Evolutionary conservation across 2,329 filamentous ascomycete genomes (phyloP), one percentile per base, ranked within the genome.

Genomic region (Chaetomium sp.): DNA sequence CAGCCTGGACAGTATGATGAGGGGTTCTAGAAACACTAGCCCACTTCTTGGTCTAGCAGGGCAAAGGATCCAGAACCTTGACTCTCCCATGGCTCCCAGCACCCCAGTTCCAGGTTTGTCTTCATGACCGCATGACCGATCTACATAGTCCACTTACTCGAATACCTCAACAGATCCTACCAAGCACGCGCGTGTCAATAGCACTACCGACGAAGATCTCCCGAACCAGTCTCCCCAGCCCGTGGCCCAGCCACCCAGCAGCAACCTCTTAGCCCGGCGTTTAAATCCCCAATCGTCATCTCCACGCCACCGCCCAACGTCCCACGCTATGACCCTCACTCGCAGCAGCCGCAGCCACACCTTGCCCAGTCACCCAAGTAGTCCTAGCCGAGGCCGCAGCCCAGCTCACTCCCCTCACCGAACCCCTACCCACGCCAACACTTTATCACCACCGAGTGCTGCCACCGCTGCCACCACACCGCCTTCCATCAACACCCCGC

Each of bases 11-110:
- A 71, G 72, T 9, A 63, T 76, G 19, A 66, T 71, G 47, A 64
- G 70, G 36, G 65, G 58, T 9, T 49, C 65, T 14, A 65, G 69
- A 49, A 71, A 70, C 38, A 52, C 70, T 3, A 72, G 69, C 34
- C 70, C 76, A 37, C 60, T 70, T 4, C 60, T 81, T 4, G 69
- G 72, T 2, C 37, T 58, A n/a, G 27, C 38, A 14, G 70, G 72
- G 19, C 75, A 71, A 40, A 71, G 79, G 10, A 76, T 84, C 14
- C 79, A 81, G 57, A 81, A 72, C 56, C 67, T 84, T 2, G 79
- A 84, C 62, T 80, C 80, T 0, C 79, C 80, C 1, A 67, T 74
- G 14, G 69, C 71, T 2, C 73, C 78, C 0, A 68, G 76, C 57
- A 80, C 78, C 0, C 79, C 80, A 5, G 66, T 77, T 0, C 67